Percentiles rank a stretch among this genome's conserved stretches.
phyloP scores from a whole-genome alignment of 2,329 filamentous ascomycete species.

The Leptographium wingfieldii region DNA sequence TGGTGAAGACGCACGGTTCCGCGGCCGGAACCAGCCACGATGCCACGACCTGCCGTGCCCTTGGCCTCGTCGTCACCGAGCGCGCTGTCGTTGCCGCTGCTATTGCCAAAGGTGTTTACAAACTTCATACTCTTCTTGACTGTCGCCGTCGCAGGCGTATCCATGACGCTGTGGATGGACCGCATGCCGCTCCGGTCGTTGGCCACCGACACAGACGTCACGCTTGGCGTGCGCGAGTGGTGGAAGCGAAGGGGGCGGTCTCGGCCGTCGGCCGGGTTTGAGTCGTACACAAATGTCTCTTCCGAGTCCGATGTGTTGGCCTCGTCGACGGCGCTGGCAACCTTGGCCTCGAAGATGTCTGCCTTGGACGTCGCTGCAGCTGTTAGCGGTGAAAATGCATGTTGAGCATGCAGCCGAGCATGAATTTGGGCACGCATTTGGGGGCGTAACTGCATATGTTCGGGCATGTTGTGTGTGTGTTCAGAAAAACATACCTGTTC shows the following conservation, averaged over 20 bases:
- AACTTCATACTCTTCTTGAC: conserved; percentile 97
- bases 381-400: not conserved
- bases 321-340: conserved; percentile 91
- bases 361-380: conserved; percentile 65
- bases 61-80: conserved; percentile 57
- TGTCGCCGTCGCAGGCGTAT: conserved; percentile 36
- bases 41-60: conserved; percentile 43
- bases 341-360: conserved; percentile 95
- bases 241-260: conserved; percentile 52
- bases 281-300: conserved; percentile 98
- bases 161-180: conserved; percentile 55
- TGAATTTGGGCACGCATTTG: too few species aligned
- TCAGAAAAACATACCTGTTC: conserved; percentile 50
- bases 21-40: conserved; percentile 46
- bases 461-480: not conserved
- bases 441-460: not conserved
- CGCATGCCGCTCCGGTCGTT: conserved; percentile 50
- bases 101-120: conserved; percentile 63
- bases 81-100: conserved; percentile 38
- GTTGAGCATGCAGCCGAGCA: too few species aligned
- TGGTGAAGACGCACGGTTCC: conserved; percentile 67
- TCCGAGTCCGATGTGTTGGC: conserved; percentile 94
- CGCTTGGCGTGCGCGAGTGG: conserved; percentile 89
- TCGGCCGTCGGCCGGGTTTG: conserved; percentile 65
- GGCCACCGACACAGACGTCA: conserved; percentile 63